Percentiles rank a stretch among this genome's conserved stretches.
phyloP scores from a whole-genome alignment of 192 early-diverging fungal species.

The Umbelopsis sp. region DNA sequence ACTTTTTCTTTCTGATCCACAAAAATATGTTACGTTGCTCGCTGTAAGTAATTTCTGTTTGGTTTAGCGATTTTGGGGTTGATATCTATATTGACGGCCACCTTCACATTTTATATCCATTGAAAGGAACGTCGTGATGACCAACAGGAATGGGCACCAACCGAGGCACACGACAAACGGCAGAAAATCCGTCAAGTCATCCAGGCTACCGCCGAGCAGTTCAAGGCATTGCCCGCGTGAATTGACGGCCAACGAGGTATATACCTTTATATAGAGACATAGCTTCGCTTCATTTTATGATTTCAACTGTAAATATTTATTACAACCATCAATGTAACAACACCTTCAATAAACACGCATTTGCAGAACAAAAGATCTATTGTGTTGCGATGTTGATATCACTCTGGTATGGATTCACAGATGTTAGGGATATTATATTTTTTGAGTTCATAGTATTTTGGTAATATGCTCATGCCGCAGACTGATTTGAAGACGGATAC shows the following conservation, averaged over 20 bases:
- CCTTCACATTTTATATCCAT: not conserved
- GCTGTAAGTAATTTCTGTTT: not conserved
- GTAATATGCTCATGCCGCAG: constrained; percentile 46
- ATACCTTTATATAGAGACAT: too few relatives aligned
- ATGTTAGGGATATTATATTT: constrained; percentile 45
- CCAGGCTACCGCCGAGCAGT: not conserved
- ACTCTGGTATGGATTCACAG: not conserved
- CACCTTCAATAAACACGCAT: not conserved
- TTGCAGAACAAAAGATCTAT: too few relatives aligned
- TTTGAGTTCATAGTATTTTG: constrained; percentile 44
- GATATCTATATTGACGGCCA: not conserved
- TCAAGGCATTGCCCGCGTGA: not conserved
- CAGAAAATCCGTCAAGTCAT: constrained; percentile 19
- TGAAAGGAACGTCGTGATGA: not conserved
- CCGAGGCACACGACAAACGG: constrained; percentile 10
- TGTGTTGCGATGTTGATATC: not conserved
- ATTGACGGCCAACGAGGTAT: too few relatives aligned
- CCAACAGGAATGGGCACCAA: constrained; percentile 16
- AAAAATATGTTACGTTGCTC: not conserved
- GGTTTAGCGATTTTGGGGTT: too few relatives aligned
- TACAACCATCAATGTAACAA: not conserved
- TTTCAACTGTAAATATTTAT: not conserved
- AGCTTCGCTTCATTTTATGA: too few relatives aligned
- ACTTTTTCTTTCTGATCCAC: constrained; percentile 50
- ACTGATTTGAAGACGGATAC: constrained; percentile 51